These are phyloP conservation scores for Pythium aquatile DNA, from an alignment of 352 stramenopile genomes.

Conservation along the genomic window DNA sequence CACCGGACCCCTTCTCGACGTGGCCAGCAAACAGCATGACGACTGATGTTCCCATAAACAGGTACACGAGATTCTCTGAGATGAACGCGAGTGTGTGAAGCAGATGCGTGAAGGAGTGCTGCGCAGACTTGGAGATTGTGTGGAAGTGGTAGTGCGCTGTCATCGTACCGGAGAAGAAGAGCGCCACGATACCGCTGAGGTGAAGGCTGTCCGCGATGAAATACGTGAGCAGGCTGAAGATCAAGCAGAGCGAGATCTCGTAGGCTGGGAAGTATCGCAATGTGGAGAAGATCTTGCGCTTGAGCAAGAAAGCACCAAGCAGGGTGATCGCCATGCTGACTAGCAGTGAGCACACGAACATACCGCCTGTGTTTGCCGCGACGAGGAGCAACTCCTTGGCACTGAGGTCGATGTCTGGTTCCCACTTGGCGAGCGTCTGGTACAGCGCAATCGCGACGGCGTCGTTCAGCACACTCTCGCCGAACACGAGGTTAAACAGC, in stretches of 20 bases:
- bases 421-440: slow-evolving; percentile 90
- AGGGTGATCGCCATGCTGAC: slow-evolving; percentile 73
- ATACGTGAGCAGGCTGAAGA: slow-evolving; percentile 86
- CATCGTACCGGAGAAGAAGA: slow-evolving; percentile 92
- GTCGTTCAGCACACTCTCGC: slow-evolving; percentile 94
- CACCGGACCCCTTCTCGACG: slow-evolving; percentile 50
- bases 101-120: slow-evolving; percentile 84
- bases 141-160: slow-evolving; percentile 88
- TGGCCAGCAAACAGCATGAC: slow-evolving; percentile 82
- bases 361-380: slow-evolving; percentile 61
- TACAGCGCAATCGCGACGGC: slow-evolving; percentile 93
- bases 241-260: slow-evolving; percentile 84
- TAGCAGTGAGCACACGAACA: slow-evolving; percentile 79
- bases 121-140: slow-evolving; percentile 74
- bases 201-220: slow-evolving; percentile 77
- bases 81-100: slow-evolving; percentile 82
- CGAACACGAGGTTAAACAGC: slow-evolving; percentile 95
- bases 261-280: slow-evolving; percentile 82
- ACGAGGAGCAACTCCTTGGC: slow-evolving; percentile 62
- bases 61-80: slow-evolving; percentile 81
- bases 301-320: slow-evolving; percentile 71
- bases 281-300: slow-evolving; percentile 65
- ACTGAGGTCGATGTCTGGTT: slow-evolving; percentile 66
- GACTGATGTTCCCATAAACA: slow-evolving; percentile 87
- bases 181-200: slow-evolving; percentile 91